A percentile compares a stretch with the other conserved stretches of the same genome.
Conservation (phyloP, 257 asterid species). For the Solanum pimpinellifolium region DNA sequence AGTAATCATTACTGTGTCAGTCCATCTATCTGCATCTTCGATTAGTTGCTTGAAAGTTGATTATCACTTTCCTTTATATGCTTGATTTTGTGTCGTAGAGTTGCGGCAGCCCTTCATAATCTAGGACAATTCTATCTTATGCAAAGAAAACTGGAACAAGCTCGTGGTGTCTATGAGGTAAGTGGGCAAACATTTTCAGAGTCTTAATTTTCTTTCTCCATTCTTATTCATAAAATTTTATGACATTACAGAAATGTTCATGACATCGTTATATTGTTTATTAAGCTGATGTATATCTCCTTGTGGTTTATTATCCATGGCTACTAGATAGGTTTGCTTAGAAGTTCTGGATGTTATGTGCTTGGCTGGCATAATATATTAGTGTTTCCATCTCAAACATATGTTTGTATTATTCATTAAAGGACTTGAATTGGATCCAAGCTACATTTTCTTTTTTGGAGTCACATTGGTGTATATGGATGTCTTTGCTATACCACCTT, state of each 20-base stretch:
- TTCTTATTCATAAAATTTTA: not conserved
- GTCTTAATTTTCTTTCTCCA: not conserved
- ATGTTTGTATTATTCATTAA: not conserved
- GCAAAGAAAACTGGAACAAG: conserved; percentile 54
- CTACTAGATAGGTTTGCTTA: not conserved
- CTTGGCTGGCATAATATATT: not conserved
- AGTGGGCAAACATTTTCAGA: not conserved
- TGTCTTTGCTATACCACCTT: not conserved
- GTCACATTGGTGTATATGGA: not conserved
- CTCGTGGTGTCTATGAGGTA: conserved; percentile 85
- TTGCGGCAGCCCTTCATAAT: conserved; percentile 96
- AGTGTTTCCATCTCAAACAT: not conserved
- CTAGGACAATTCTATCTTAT: conserved; percentile 75
- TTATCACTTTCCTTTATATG: not conserved
- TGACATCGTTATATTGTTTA: not conserved
- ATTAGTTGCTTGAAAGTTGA: not conserved
- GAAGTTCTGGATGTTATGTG: not conserved
- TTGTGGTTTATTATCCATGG: not conserved
- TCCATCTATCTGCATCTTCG: not conserved
- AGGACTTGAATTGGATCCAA: not conserved
- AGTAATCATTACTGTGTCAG: not conserved
- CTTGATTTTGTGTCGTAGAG: conserved; percentile 31
- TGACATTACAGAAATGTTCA: not conserved
- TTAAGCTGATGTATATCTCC: not conserved
- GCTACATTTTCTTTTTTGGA: not conserved